Evolutionary conservation across 2,329 filamentous ascomycete species (phyloP), one percentile per base, ranked within the genome.

Genomic region (Clonostachys solani): DNA sequence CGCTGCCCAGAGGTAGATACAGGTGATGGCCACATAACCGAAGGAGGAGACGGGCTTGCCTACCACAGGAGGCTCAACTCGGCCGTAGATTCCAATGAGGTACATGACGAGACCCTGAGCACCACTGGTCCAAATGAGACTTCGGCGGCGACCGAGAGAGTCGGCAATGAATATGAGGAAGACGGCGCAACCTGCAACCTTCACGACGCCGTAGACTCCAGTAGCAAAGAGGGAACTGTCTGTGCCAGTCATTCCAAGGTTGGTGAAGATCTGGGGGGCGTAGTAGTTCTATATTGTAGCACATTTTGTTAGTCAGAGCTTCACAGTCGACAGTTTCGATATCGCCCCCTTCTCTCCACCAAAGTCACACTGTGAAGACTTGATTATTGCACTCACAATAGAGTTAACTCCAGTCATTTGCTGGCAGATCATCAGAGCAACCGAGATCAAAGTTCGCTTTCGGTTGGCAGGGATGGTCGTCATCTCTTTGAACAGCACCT

Each of bases 151-250:
- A 18, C 86, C 86, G 2, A 89, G 77, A 3, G 82, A 84, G 60
- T 89, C 86, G 49, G 83, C 83, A 13, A 79, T 77, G 54, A 87
- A 83, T 53, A 85, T 59, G 23, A 89, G 72, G 70, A 89, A 89
- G 46, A 73, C 59, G 6, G 76, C 72, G 58, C 83, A 87, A 37
- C 80, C 78, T 10, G 73, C 65, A 65, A 85, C 82, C 63, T 89
- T 89, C 47, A 87, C 79, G 46, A 89, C 75, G 23, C 86, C 86
- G 59, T 89, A 89, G 53, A 89, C 78, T 38, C 86, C 86, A 0
- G 86, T 89, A 5, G 86, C 84, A 60, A 89, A 87, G 19, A 89
- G 77, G 16, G 78, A 80, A 38, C 77, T 73, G 37, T 75, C 62
- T 6, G 75, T 81, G 12, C 70, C 69, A 19, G 60, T 63, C 54